Base-by-base conservation (phyloP, 306 rosid genomes). In the Oxytropis ochrocephala region DNA sequence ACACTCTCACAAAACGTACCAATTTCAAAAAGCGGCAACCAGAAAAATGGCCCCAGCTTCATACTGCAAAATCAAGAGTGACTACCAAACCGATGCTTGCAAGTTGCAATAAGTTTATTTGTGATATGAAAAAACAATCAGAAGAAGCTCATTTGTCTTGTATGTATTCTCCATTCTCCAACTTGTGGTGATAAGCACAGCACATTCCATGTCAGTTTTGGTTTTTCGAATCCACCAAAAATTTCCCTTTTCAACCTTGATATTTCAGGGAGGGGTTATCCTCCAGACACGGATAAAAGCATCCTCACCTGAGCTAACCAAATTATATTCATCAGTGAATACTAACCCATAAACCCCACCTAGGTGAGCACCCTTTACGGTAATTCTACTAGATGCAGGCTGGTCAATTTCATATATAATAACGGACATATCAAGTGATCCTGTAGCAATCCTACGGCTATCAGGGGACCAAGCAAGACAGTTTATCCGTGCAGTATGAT, bases 391-490 rank as follows among this genome's bases (percentile, higher is more conserved):
- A 43, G 99, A 84, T 49, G 84, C 92, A 36, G 99, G 95, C 83
- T 91, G 91, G 83, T 88, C 92, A 30, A 88, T 68, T 81, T 88
- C 95, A 77, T 90, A 94, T 36, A 94, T 33, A 72, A 94, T 88
- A 78, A 91, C 82, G 11, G 92, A 88, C 0, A 81, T 91, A 75
- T 94, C 99, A 3, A 94, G 91, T 21, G 99, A 94, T 67, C 99
- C 99, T 44, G 97, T 88, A 11, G 95, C 97, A 74, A 94, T 89
- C 86, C 84, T 84, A 72, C 69, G 69, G 80, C 76, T 87, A 78
- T 85, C 95, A 59, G 97, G 95, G 74, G 97, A 94, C 99, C 99
- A 94, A 59, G 96, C 95, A 51, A 94, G 90, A 70, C 97, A 90
- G 77, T 94, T 94, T 82, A 94, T 87, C 56, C 99, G 86, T 35